phyloP scores from a whole-genome alignment of 2,329 filamentous ascomycete genomes.

The Ophiostoma sp. region DNA sequence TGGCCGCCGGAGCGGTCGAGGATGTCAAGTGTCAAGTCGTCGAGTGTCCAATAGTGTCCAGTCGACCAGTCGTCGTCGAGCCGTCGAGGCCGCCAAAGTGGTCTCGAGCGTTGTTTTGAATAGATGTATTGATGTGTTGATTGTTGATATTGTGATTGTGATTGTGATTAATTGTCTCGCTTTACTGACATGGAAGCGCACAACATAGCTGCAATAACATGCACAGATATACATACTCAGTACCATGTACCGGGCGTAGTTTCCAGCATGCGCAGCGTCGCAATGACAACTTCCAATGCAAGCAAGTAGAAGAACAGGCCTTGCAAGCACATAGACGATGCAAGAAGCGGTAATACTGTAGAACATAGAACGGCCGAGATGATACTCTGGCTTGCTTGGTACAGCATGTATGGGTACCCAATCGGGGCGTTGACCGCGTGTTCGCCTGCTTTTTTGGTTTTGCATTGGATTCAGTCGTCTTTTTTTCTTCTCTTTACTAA shows the following conservation, averaged over 20 bases:
- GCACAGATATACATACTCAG: too few relatives aligned
- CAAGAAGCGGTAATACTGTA: neutral
- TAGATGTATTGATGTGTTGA: neutral
- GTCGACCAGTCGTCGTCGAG: too few relatives aligned
- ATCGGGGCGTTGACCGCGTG: slow-evolving; percentile 16
- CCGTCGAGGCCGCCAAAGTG: neutral
- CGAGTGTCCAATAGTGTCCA: too few relatives aligned
- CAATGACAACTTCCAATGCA: neutral
- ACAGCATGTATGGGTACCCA: slow-evolving; percentile 21
- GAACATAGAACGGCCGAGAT: neutral
- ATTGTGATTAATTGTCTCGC: neutral
- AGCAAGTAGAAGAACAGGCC: neutral
- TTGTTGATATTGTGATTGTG: neutral
- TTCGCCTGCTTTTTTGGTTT: neutral
- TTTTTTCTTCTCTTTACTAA: neutral
- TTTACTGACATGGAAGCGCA: neutral
- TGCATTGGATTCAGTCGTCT: neutral
- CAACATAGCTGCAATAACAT: too few relatives aligned
- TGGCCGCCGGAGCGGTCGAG: neutral
- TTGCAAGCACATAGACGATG: neutral
- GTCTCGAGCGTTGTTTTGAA: neutral
- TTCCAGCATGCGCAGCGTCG: slow-evolving; percentile 11
- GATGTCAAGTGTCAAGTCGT: too few relatives aligned
- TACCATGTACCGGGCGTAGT: neutral
- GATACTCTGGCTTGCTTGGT: neutral